Evolutionary conservation across 2,329 filamentous ascomycete species (phyloP).

Genomic region (Macrophomina phaseolina): DNA sequence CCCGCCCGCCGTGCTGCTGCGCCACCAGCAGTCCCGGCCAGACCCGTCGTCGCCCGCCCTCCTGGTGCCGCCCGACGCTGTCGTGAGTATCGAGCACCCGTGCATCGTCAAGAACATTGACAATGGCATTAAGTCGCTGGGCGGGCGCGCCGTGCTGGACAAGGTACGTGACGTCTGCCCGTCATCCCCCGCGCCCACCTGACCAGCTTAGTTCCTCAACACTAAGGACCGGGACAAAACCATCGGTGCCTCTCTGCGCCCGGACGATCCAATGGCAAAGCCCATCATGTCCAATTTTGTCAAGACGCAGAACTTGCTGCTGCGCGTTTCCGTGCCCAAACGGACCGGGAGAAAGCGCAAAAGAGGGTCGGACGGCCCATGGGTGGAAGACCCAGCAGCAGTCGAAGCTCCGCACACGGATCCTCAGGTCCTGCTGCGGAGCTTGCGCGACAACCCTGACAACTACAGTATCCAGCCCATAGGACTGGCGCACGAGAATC

Average conservation of each 20-base stretch:
- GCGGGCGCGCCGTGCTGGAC: conserved; percentile 60
- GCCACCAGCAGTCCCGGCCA: neutral
- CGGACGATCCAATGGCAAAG: conserved; percentile 78
- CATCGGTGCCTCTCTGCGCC: conserved; percentile 75
- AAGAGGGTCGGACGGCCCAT: conserved; percentile 73
- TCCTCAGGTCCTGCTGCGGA: conserved; percentile 59
- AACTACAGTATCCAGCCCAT: conserved; percentile 72
- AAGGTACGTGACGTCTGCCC: conserved; percentile 50
- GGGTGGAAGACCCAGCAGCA: conserved; percentile 37
- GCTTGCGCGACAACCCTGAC: conserved; percentile 71
- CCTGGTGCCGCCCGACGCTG: conserved; percentile 56
- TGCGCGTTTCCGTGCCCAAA: conserved; percentile 86
- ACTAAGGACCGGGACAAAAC: conserved; percentile 41
- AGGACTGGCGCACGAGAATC: conserved; percentile 76
- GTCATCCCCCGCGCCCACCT: neutral
- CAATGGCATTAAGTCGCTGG: conserved; percentile 67
- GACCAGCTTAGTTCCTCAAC: conserved; percentile 27
- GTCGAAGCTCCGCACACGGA: conserved; percentile 25
- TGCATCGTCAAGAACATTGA: conserved; percentile 69
- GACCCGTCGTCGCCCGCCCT: conserved; percentile 50
- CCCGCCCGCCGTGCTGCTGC: neutral
- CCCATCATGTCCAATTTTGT: conserved; percentile 79
- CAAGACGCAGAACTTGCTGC: conserved; percentile 79
- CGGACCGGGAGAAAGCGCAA: conserved; percentile 86
- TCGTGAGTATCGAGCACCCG: conserved; percentile 71